Conservation (phyloP, 164 flowering plant genomes). For the Nymphaea colorata region DNA sequence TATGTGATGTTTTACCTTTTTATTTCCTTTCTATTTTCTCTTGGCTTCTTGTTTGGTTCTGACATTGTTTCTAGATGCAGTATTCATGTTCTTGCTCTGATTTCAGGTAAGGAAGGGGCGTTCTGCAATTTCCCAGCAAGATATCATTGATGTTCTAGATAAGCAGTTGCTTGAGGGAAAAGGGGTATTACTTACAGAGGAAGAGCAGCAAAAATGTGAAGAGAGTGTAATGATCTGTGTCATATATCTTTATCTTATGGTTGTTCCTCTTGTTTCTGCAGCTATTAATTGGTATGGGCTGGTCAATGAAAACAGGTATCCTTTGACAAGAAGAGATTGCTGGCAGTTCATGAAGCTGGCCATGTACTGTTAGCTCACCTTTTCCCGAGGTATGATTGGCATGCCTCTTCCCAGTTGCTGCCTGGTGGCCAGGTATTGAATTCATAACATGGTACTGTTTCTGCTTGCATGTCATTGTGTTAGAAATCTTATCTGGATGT, state of each 20-base stretch:
- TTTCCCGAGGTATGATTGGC: constrained; percentile 96
- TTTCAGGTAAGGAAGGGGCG: constrained; percentile 89
- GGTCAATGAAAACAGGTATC: constrained; percentile 40
- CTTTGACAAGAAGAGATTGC: constrained; percentile 66
- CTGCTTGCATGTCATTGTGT: background rate
- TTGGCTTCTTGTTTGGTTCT: too few species aligned
- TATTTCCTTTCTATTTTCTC: too few species aligned
- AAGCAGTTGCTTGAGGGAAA: constrained; percentile 96
- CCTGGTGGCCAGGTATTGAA: constrained; percentile 84
- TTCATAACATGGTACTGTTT: background rate
- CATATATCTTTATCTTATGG: background rate
- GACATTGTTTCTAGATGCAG: background rate
- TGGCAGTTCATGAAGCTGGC: constrained; percentile 99
- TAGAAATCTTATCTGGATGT: background rate
- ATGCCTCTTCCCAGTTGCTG: constrained; percentile 95
- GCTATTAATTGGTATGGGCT: background rate
- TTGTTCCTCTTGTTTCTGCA: background rate
- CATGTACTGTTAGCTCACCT: constrained; percentile 89
- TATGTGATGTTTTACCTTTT: too few species aligned
- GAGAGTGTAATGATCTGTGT: constrained; percentile 50
- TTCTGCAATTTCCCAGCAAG: constrained; percentile 66
- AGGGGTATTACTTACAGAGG: constrained; percentile 97
- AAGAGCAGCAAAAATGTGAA: constrained; percentile 89
- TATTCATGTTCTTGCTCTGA: background rate
- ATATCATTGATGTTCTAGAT: constrained; percentile 85